phyloP scores from a whole-genome alignment of 495 filamentous ascomycete species.

The Penicillium angulare region DNA sequence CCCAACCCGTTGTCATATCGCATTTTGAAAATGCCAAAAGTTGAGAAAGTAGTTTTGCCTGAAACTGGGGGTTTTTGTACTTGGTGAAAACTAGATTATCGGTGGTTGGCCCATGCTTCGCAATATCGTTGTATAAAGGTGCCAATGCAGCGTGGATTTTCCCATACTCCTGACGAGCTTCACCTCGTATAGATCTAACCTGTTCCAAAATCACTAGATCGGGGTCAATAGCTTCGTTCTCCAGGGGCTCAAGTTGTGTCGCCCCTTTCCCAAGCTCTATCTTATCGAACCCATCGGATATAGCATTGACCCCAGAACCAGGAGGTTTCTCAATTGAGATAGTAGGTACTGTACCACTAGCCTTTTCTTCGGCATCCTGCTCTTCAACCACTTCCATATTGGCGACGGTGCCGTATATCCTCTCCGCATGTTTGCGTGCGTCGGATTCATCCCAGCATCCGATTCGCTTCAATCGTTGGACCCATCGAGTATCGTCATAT shows the following conservation, averaged over 20 bases:
- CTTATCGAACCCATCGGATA: slow-evolving; percentile 68
- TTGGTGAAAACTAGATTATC: slow-evolving; percentile 82
- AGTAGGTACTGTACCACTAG: slow-evolving; percentile 12
- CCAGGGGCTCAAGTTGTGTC: slow-evolving; percentile 9
- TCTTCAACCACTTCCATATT: slow-evolving; percentile 56
- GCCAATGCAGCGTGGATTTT: slow-evolving; percentile 84
- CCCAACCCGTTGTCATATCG: slow-evolving; percentile 75
- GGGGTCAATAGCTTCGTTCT: slow-evolving; percentile 33
- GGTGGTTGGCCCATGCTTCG: slow-evolving; percentile 65
- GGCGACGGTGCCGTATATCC: slow-evolving; percentile 63
- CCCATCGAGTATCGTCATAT: slow-evolving; percentile 97
- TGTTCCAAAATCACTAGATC: slow-evolving; percentile 65
- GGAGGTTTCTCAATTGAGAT: slow-evolving; percentile 13
- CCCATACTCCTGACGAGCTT: slow-evolving; percentile 86
- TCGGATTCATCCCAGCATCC: slow-evolving; percentile 91
- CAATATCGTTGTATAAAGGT: slow-evolving; percentile 85
- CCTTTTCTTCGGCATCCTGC: slow-evolving; percentile 41
- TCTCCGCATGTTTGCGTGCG: slow-evolving; percentile 75
- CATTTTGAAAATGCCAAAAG: slow-evolving; percentile 73
- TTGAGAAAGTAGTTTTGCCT: slow-evolving; percentile 84
- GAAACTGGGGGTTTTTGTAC: slow-evolving; percentile 82
- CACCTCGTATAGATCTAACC: slow-evolving; percentile 76
- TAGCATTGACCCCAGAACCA: slow-evolving; percentile 20
- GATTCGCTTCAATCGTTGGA: slow-evolving; percentile 77
- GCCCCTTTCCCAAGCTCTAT: slow-evolving; percentile 47